Evolutionary conservation across 78 protist genomes (phyloP).

Genomic region (Dictyostelium firmibasis): DNA sequence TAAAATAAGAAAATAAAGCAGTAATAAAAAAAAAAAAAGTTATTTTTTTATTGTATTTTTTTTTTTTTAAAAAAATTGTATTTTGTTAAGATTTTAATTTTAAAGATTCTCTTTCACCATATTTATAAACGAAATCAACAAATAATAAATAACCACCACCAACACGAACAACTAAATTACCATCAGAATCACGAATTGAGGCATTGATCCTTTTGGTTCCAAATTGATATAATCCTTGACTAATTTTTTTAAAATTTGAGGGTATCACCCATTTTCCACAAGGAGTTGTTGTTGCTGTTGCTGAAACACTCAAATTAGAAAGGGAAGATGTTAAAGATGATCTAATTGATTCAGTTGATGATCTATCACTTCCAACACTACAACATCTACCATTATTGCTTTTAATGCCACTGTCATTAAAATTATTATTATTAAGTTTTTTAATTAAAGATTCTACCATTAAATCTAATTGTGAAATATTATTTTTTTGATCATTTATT

Average conservation of each 20-base stretch:
- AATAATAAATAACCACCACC: conserved; percentile 45
- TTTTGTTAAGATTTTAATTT: not conserved
- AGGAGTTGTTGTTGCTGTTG: not conserved
- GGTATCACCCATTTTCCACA: conserved; percentile 10
- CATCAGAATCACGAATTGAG: not conserved
- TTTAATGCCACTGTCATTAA: not conserved
- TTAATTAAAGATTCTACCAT: not conserved
- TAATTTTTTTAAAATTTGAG: conserved; percentile 14
- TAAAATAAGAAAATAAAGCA: no score
- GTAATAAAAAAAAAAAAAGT: no score
- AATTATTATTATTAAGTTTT: not conserved
- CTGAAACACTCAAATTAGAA: not conserved
- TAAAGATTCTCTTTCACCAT: conserved; percentile 17
- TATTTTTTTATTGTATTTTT: not conserved
- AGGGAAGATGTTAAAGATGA: not conserved
- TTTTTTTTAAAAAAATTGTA: not conserved
- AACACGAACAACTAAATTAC: conserved; percentile 34
- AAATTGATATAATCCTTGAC: conserved; percentile 24
- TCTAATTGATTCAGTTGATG: not conserved
- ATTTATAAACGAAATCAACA: conserved; percentile 14
- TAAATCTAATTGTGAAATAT: not conserved
- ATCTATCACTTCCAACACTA: not conserved
- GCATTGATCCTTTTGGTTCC: conserved; percentile 33
- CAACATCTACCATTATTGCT: not conserved
- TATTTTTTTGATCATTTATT: not conserved